Evolutionary conservation across 176 grass and related monocot species (phyloP), one percentile per base, ranked within the genome.

Genomic region (Dactylis glomerata): DNA sequence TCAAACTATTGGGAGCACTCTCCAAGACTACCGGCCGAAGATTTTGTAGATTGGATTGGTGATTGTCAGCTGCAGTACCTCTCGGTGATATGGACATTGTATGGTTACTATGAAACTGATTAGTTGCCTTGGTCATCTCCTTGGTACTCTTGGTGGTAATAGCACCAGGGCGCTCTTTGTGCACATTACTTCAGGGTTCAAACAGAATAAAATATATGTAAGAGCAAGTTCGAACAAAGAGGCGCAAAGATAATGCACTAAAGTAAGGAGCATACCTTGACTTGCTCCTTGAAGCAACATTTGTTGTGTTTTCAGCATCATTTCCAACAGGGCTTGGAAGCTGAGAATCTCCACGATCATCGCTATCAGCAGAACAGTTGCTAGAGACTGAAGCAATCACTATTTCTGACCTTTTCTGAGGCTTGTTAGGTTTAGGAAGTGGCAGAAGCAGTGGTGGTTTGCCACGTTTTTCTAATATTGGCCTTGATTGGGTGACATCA

Each of bases 1-100:
- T 94, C 45, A 92, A 87, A 86, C 93, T 99, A 75, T 99, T 94
- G 41, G 96, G 96, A 65, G 93, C 96, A 90, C 93, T 94, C 45
- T 91, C 95, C 16, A 95, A 76, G 79, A 90, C 81, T 45, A 82
- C 91, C 10, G 92, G 85, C 22, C 69, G 88, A 64, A 80, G n/a
- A 76, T 77, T 93, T 81, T 91, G 95, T 81, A 87, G 32, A 79
- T 84, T 91, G 68, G 84, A 64, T 84, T 92, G 90, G 79, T 81
- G 87, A 89, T 54, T 89, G 4, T 92, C 93, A 81, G 69, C 85
- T 77, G 58, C 50, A 66, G 70, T 57, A 54, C 84, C 68, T 82
- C 87, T 93, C n/a, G 88, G 90, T 41, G 95, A 91, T 70, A 87
- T 86, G 23, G 91, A 91, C 8, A 84, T 34, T 75, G 72, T 88